Evolutionary conservation across 2,329 filamentous ascomycete genomes (phyloP).

Genomic region (Apiospora aurea): DNA sequence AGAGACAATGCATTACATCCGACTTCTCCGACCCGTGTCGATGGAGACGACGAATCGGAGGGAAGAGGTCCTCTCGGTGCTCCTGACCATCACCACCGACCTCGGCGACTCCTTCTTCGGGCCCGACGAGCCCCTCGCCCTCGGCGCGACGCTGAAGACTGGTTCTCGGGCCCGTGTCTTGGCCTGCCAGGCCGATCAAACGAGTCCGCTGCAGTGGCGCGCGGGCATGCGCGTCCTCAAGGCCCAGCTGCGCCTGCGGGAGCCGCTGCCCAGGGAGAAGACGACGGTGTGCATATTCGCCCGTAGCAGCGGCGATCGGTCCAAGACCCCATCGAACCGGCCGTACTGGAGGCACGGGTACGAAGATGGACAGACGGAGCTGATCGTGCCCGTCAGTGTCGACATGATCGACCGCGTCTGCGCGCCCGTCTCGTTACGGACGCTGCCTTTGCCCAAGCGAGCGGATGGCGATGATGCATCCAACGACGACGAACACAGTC

Average conservation of each 20-base stretch:
- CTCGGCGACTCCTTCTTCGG: constrained; percentile 62
- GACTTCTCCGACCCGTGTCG: constrained; percentile 57
- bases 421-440: neutral
- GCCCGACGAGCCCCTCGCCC: constrained; percentile 52
- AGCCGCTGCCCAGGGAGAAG: constrained; percentile 24
- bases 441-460: constrained; percentile 30
- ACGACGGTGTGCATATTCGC: constrained; percentile 18
- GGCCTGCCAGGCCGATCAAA: constrained; percentile 27
- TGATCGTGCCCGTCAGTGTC: constrained; percentile 31
- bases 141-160: constrained; percentile 45
- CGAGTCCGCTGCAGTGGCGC: constrained; percentile 37
- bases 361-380: neutral
- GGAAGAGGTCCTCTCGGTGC: constrained; percentile 31
- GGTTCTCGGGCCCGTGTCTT: constrained; percentile 36
- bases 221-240: constrained; percentile 51
- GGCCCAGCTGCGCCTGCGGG: constrained; percentile 32
- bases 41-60: constrained; percentile 37
- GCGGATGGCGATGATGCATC: constrained; percentile 33
- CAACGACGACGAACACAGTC: constrained; percentile 39
- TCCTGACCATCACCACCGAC: constrained; percentile 63
- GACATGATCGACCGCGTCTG: neutral
- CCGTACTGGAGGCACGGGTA: constrained; percentile 1
- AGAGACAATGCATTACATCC: constrained; percentile 63
- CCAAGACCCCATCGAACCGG: neutral
- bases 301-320: neutral